Conservation (phyloP, 2,329 filamentous ascomycete genomes). For the Clarireedia monteithiana region DNA sequence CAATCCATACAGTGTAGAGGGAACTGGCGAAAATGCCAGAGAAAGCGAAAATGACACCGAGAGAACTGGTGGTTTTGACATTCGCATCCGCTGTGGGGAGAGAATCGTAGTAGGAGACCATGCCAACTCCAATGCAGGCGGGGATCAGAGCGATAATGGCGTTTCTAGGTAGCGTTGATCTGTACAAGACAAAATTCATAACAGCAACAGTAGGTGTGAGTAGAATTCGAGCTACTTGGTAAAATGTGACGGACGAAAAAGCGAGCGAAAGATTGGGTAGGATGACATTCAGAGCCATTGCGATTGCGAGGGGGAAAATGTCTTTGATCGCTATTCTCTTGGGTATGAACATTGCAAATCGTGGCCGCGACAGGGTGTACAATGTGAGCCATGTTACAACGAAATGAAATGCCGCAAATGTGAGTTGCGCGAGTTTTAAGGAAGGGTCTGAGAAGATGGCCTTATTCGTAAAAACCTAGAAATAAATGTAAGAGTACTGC, state of each 20-base stretch:
- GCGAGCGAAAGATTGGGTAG: constrained; percentile 61
- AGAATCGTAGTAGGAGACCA: constrained; percentile 64
- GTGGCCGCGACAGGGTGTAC: constrained; percentile 51
- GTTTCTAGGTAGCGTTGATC: constrained; percentile 43
- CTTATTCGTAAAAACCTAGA: constrained; percentile 56
- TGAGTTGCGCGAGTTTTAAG: constrained; percentile 54
- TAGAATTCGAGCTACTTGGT: constrained; percentile 60
- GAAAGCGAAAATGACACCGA: constrained; percentile 59
- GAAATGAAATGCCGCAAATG: constrained; percentile 64
- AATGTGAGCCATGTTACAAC: constrained; percentile 56
- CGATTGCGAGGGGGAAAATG: constrained; percentile 55
- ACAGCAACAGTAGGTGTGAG: constrained; percentile 57
- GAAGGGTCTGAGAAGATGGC: constrained; percentile 57
- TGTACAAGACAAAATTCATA: constrained; percentile 57
- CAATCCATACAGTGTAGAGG: constrained; percentile 63
- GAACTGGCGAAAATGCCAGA: constrained; percentile 56
- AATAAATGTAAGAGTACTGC: not conserved
- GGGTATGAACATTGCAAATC: constrained; percentile 50
- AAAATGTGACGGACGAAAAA: constrained; percentile 61
- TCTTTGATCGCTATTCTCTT: constrained; percentile 46
- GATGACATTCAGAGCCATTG: constrained; percentile 64
- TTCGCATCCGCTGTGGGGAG: constrained; percentile 38
- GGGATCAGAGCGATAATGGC: constrained; percentile 48
- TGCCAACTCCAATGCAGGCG: constrained; percentile 55
- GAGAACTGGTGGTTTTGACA: constrained; percentile 46